Evolutionary conservation across 2,329 filamentous ascomycete genomes (phyloP), one percentile per base, ranked within the genome.

Genomic region (Aspergillus alliaceus): DNA sequence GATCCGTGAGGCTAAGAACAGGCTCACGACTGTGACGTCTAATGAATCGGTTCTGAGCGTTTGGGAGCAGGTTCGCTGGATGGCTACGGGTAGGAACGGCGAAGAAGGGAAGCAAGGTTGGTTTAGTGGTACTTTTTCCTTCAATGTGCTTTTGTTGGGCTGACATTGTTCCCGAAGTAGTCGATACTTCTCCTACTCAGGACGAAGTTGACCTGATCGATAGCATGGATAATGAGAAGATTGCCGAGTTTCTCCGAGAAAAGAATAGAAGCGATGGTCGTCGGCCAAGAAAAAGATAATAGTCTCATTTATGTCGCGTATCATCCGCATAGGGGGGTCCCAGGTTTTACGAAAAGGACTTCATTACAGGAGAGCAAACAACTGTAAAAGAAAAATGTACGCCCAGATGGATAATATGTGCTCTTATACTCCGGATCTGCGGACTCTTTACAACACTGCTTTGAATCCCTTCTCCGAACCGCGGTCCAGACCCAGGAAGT

Each of bases 401-500:
- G 25, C 39, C 20, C 12, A 24, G 14, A 2, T 24, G 22, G 39
- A 15, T 42, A 42, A 22, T 25, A 42, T 54, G 15, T 54, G n/a
- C 32, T 20, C 14, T n/a, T n/a, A n/a, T n/a, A n/a, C n/a, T n/a
- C n/a, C n/a, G n/a, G n/a, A n/a, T n/a, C n/a, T n/a, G n/a, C n/a
- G 31, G 25, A 7, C 22, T 46, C 49, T 24, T 8, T 24, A 75
- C 39, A 74, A 51, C 44, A 67, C 39, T 0, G 72, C 66, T 31
- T 57, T 66, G 50, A 75, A 72, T 0, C 72, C 70, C 35, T 56
- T 55, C 5, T 72, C 71, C 18, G 57, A 25, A 4, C 59, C 59
- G 8, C 63, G 67, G 52, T 85, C 78, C 56, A 87, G 62, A 1
- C 77, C 81, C 57, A 87, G 61, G 67, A 82, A 80, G 55, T 82